Percentiles rank a stretch among this genome's conserved stretches.
Evolutionary conservation across 345 rosid species (phyloP).

Genomic region (Citrus sinensis): DVS_A1.0 CM039168.1:1912001-1912500

Average conservation of each 20-base stretch:
- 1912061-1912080: neutral
- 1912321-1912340: neutral
- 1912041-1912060: neutral
- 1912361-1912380: neutral
- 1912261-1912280: neutral
- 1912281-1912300: neutral
- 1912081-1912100: neutral
- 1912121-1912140: neutral
- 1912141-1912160: neutral
- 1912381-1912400: neutral
- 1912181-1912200: neutral
- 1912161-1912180: neutral
- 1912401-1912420: neutral
- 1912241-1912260: neutral
- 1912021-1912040: no score
- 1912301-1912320: neutral
- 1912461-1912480: neutral
- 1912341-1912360: neutral
- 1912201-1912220: neutral
- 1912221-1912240: neutral
- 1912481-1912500: constrained; percentile 11
- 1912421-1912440: neutral
- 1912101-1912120: neutral
- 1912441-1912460: neutral
- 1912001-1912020: neutral